Percentiles rank a stretch among this genome's conserved stretches.
Evolutionary conservation across 768 basidiomycete genomes (phyloP).

Genomic region (Mycena indigotica): DNA sequence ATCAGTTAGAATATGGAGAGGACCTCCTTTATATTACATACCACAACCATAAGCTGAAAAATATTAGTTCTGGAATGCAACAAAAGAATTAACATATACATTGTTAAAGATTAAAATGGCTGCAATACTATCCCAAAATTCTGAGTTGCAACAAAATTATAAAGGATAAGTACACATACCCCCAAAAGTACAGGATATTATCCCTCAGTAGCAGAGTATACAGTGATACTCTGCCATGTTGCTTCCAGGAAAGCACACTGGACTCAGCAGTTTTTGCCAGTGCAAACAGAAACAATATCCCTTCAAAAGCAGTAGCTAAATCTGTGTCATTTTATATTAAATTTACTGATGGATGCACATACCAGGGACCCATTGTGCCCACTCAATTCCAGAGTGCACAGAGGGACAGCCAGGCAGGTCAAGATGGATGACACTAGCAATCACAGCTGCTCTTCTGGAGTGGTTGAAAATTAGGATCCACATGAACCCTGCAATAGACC

Average conservation of each 20-base stretch:
- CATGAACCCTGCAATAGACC: slow-evolving; percentile 44
- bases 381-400: slow-evolving; percentile 44
- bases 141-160: not conserved
- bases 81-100: slow-evolving; percentile 33
- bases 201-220: slow-evolving; percentile 42
- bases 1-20: not conserved
- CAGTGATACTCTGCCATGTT: slow-evolving; percentile 28
- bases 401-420: slow-evolving; percentile 45
- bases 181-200: slow-evolving; percentile 48
- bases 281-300: slow-evolving; percentile 39
- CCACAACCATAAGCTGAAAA: slow-evolving; percentile 39
- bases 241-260: slow-evolving; percentile 24
- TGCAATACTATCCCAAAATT: slow-evolving; percentile 34
- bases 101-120: slow-evolving; percentile 47
- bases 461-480: slow-evolving; percentile 44
- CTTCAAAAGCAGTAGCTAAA: slow-evolving; percentile 29
- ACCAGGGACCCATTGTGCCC: slow-evolving; percentile 49
- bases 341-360: no score
- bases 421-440: slow-evolving; percentile 38
- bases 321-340: no score
- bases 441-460: slow-evolving; percentile 35
- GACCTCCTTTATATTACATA: slow-evolving; percentile 31
- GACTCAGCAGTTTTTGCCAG: slow-evolving; percentile 37
- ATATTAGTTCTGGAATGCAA: not conserved
- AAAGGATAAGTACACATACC: slow-evolving; percentile 27